phyloP scores from a whole-genome alignment of 2,329 filamentous ascomycete species.

The Claviceps purpurea region DNA sequence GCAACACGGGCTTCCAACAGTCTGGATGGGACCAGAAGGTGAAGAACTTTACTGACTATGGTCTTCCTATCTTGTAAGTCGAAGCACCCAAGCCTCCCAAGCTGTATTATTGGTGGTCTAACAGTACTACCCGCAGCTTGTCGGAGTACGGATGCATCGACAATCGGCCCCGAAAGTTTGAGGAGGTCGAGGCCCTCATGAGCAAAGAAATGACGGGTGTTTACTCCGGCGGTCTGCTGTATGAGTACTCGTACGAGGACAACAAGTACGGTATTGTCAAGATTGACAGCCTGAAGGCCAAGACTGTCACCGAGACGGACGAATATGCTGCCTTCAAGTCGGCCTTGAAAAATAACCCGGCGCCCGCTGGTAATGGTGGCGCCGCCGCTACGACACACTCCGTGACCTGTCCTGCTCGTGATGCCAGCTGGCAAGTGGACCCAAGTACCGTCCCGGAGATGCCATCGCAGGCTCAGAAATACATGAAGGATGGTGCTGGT shows the following conservation, averaged over 20 bases:
- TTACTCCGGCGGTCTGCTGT: conserved; percentile 92
- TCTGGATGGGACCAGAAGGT: conserved; percentile 86
- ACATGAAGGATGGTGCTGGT: conserved; percentile 40
- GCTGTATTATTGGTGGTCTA: too few relatives aligned
- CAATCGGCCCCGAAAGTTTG: conserved; percentile 62
- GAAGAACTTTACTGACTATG: conserved; percentile 73
- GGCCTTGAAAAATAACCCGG: conserved; percentile 33
- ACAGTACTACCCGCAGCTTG: conserved; percentile 31
- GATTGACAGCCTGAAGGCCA: conserved; percentile 44
- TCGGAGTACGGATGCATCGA: conserved; percentile 88
- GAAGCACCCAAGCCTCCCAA: not conserved
- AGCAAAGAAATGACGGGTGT: conserved; percentile 67
- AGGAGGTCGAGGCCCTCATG: conserved; percentile 72
- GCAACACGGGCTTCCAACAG: conserved; percentile 52
- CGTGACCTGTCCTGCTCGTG: conserved; percentile 35
- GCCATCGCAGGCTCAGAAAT: conserved; percentile 36
- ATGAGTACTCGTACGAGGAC: conserved; percentile 77
- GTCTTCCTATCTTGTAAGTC: conserved; percentile 64
- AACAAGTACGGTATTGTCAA: conserved; percentile 71
- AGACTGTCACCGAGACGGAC: conserved; percentile 36
- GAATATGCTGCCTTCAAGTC: conserved; percentile 48
- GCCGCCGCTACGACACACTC: conserved; percentile 33
- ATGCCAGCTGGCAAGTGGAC: conserved; percentile 37
- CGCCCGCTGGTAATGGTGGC: conserved; percentile 37
- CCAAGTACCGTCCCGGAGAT: conserved; percentile 37